phyloP scores from a whole-genome alignment of 441 rosid species.

The Populus trichocarpa region DNA sequence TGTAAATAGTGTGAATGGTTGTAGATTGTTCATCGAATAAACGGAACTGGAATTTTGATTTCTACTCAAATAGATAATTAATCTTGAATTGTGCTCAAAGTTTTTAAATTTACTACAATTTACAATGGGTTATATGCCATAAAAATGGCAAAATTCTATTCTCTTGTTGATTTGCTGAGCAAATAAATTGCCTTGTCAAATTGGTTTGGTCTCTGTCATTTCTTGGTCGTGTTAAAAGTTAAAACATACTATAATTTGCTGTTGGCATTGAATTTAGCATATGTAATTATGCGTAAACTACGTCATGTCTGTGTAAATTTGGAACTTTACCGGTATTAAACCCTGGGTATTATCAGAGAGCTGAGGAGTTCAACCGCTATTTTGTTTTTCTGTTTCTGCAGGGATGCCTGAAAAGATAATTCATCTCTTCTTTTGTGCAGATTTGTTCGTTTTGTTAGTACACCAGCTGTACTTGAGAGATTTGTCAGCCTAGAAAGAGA shows the following conservation, averaged over 20 bases:
- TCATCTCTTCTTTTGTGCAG: slow-evolving; percentile 27
- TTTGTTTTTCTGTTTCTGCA: background rate
- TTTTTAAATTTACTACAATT: background rate
- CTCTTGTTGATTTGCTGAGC: background rate
- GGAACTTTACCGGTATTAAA: background rate
- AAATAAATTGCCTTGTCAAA: background rate
- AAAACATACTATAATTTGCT: background rate
- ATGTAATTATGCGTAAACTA: background rate
- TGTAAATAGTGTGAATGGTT: background rate
- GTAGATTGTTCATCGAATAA: background rate
- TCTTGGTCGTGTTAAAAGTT: background rate
- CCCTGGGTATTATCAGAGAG: background rate
- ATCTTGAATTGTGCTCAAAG: background rate
- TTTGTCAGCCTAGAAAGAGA: slow-evolving; percentile 68
- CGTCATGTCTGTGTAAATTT: background rate
- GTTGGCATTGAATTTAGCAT: background rate
- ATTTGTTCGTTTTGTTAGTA: slow-evolving; percentile 80
- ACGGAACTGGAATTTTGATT: background rate
- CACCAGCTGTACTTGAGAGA: slow-evolving; percentile 86
- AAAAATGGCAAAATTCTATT: background rate
- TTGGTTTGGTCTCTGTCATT: background rate
- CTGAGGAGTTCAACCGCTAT: background rate
- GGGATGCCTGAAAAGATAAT: background rate
- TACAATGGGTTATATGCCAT: background rate
- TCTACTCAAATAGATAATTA: background rate